Evolutionary conservation across 1,139 yeast species (phyloP).

Genomic region (Taiozyma sp.): DNA sequence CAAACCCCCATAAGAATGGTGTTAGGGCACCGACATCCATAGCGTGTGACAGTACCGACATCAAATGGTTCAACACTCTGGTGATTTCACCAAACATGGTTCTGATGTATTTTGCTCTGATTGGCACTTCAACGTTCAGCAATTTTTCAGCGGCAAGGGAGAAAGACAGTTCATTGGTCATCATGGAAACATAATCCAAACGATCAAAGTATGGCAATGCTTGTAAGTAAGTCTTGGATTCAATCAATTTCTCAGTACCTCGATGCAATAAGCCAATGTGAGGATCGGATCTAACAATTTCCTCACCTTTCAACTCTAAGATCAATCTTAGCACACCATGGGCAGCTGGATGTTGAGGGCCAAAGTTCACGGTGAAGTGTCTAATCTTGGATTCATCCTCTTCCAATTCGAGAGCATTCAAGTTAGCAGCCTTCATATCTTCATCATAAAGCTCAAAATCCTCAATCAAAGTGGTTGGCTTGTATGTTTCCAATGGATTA

Average conservation of each 20-base stretch:
- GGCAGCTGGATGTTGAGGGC: slow-evolving; percentile 95
- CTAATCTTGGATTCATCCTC: slow-evolving; percentile 51
- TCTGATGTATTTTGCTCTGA: slow-evolving; percentile 80
- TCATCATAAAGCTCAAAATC: slow-evolving; percentile 18
- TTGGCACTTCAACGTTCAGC: slow-evolving; percentile 79
- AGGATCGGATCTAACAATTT: slow-evolving; percentile 82
- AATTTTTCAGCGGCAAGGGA: slow-evolving; percentile 83
- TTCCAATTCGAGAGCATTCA: slow-evolving; percentile 10
- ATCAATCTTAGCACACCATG: slow-evolving; percentile 89
- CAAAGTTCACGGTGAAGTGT: slow-evolving; percentile 86
- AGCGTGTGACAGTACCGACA: slow-evolving; percentile 85
- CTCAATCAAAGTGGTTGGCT: slow-evolving; percentile 21
- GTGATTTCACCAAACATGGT: slow-evolving; percentile 88
- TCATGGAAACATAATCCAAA: slow-evolving; percentile 85
- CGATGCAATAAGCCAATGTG: slow-evolving; percentile 85
- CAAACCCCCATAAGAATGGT: slow-evolving; percentile 93
- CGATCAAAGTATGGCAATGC: slow-evolving; percentile 89
- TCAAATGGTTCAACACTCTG: slow-evolving; percentile 76
- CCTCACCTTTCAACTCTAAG: slow-evolving; percentile 85
- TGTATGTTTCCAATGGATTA: slow-evolving; percentile 34
- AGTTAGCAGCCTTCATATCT: slow-evolving; percentile 13
- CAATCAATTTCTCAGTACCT: slow-evolving; percentile 87
- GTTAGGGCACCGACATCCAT: slow-evolving; percentile 96
- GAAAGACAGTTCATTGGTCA: slow-evolving; percentile 89
- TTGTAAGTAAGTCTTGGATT: slow-evolving; percentile 78